Conservation (phyloP, 805 yeast species). For the Pichia gijzeniarum region DNA sequence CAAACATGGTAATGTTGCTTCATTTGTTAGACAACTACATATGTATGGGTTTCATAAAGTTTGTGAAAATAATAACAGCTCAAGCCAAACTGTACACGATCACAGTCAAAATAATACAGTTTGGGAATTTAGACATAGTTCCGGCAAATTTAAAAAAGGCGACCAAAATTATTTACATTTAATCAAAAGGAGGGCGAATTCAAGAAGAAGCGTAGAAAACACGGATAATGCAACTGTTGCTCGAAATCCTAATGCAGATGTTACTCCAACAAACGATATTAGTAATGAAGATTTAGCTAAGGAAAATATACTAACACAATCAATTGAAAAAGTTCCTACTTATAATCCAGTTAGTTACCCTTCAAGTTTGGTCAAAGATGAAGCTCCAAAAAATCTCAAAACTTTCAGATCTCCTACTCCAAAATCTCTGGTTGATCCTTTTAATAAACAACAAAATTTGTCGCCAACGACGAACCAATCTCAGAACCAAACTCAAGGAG, state of each 20-base stretch:
- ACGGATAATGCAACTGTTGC: neutral
- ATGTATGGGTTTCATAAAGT: conserved; percentile 89
- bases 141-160: conserved; percentile 43
- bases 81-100: too few species aligned
- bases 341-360: neutral
- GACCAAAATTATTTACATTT: conserved; percentile 39
- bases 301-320: too few species aligned
- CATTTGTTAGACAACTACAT: conserved; percentile 60
- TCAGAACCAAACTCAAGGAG: conserved; percentile 8
- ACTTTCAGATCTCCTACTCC: neutral
- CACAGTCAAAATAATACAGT: conserved; percentile 26
- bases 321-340: too few species aligned
- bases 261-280: neutral
- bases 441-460: neutral
- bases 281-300: too few species aligned
- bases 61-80: conserved; percentile 33
- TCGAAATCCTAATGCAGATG: neutral
- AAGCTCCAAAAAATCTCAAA: neutral
- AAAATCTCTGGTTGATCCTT: neutral
- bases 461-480: conserved; percentile 8
- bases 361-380: too few species aligned
- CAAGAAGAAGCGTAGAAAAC: conserved; percentile 8
- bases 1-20: conserved; percentile 90
- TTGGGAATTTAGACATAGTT: conserved; percentile 53
- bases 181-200: conserved; percentile 38